Percentiles rank a stretch among this genome's conserved stretches.
These are phyloP conservation scores for Prinsepia uniflora DNA, from an alignment of 306 rosid species.

Conservation along the genomic window DNA sequence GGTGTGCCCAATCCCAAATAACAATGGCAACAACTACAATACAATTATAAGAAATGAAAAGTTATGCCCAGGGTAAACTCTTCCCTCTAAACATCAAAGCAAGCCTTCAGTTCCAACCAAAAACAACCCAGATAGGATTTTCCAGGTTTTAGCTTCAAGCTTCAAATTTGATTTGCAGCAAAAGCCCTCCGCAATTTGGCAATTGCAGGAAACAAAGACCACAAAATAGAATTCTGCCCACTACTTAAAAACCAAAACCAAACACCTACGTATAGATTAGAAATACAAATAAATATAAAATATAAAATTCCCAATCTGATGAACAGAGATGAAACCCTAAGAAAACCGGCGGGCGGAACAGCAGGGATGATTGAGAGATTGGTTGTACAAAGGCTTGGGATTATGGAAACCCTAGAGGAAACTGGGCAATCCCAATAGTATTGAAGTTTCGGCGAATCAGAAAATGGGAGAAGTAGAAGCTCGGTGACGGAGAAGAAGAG, in stretches of 20 bases:
- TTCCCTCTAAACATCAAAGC: conserved; percentile 3
- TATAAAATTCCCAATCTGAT: conserved; percentile 24
- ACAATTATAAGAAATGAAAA: conserved; percentile 4
- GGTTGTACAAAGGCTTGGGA: conserved; percentile 23
- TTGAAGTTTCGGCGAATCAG: conserved; percentile 47
- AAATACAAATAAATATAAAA: neutral
- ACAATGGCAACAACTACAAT: conserved; percentile 4
- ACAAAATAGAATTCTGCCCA: conserved; percentile 27
- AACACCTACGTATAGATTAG: conserved; percentile 3
- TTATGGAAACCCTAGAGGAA: conserved; percentile 48
- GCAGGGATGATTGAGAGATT: conserved; percentile 5
- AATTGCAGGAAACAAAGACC: conserved; percentile 17
- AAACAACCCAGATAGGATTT: conserved; percentile 22
- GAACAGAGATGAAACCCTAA: conserved; percentile 37
- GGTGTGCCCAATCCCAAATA: conserved; percentile 16
- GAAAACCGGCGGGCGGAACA: conserved; percentile 22
- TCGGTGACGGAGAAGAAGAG: conserved; percentile 22
- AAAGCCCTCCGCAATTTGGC: conserved; percentile 20
- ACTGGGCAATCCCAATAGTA: conserved; percentile 40
- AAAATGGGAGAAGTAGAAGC: conserved; percentile 27
- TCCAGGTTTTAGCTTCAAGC: conserved; percentile 4
- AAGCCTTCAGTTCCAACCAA: conserved; percentile 21
- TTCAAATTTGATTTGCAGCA: conserved; percentile 4
- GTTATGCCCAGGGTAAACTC: conserved; percentile 10
- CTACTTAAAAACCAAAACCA: neutral